These are phyloP conservation scores for Aspergillus versicolor DNA, from an alignment of 2,329 filamentous ascomycete genomes.

Conservation along the genomic window DNA sequence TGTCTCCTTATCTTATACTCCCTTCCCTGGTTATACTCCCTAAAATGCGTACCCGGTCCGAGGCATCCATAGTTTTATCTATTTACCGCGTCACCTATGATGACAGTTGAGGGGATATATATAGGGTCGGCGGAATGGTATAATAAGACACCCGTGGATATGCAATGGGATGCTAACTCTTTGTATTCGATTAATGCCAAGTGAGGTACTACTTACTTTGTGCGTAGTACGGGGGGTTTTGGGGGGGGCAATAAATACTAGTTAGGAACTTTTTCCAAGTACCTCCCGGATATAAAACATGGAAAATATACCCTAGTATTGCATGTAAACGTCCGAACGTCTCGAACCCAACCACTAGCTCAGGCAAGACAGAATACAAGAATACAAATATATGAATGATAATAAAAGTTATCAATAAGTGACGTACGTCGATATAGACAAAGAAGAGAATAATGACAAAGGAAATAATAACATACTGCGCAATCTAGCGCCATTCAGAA, in stretches of 20 bases:
- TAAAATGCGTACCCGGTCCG: neutral
- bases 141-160: neutral
- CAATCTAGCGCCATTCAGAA: neutral
- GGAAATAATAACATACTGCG: slow-evolving; percentile 1
- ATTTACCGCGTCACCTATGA: neutral
- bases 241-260: neutral
- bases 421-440: slow-evolving; percentile 16
- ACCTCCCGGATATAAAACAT: neutral
- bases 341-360: neutral
- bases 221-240: neutral
- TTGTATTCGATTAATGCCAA: neutral
- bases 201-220: neutral
- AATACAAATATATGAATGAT: neutral
- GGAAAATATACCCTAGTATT: neutral
- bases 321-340: neutral
- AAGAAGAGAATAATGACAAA: slow-evolving; percentile 8
- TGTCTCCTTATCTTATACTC: neutral
- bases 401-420: slow-evolving; percentile 9
- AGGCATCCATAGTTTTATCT: neutral
- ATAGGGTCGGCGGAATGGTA: no score
- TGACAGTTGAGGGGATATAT: no score
- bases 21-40: neutral
- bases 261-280: neutral
- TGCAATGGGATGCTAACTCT: neutral
- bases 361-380: neutral